Base-by-base conservation (phyloP, 139 green algal genomes). In the Coelastrella sp. region DNA sequence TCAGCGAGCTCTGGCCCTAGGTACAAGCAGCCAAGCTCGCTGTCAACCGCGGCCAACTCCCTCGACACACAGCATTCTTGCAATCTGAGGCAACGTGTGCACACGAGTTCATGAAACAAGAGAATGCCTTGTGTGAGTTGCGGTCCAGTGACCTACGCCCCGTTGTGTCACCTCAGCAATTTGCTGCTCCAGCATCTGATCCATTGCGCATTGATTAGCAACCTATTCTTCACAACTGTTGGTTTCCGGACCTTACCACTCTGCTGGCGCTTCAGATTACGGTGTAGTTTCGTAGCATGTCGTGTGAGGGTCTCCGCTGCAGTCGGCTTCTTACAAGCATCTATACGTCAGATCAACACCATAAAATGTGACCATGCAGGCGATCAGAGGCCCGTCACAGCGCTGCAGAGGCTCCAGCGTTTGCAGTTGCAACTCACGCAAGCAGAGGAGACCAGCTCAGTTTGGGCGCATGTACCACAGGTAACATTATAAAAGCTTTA, bases 391-490 rank as follows among this genome's bases (percentile, higher is more conserved):
- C 7, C 68, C 17, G 68, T 25, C 7, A 19, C 68, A 27, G 68
- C 68, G 7, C 15, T 76, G 15, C 68, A 76, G 68, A 76, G 68
- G 68, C 68, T 76, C 17, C 68, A 76, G 68, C 35, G 68, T 25
- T 25, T 76, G 24, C 15, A 76, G 19, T 27, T 17, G 68, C 68
- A 76, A 8, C 24, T 76, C 24, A 76, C 68, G 17, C 68, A 76
- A 8, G 79, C 79, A 19, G 79, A 85, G 79, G 57, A 85, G 57
- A 25, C n/a, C 8, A 27, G 79, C 79, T 75, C 81, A 75, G 58
- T 75, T 49, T 86, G 81, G 81, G 22, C 81, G 27, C 22, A 66
- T 74, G 81, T 86, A 66, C 81, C 81, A 14, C 81, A 86, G 60
- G 81, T 86, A 19, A 27, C 24, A 6, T 19, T 27, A 10, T 27